Conservation (phyloP, 2,329 filamentous ascomycete species). For the Cordyceps javanica region DNA sequence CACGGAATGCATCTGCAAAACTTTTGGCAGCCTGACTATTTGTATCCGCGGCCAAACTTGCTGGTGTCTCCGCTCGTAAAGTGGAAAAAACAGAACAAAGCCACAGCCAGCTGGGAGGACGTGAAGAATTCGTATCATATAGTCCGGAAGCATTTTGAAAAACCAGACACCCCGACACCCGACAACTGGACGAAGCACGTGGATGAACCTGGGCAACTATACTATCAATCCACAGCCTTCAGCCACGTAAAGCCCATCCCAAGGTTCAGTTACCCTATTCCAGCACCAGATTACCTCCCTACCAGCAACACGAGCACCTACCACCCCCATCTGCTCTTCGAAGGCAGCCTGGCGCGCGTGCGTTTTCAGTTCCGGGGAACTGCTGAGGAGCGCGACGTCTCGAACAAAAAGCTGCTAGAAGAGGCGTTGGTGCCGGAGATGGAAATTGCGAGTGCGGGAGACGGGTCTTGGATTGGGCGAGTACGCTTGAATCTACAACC, state of each 20-base stretch:
- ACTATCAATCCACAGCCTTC: constrained; percentile 9
- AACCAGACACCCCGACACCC: background rate
- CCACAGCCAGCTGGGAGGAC: constrained; percentile 6
- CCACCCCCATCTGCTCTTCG: constrained; percentile 6
- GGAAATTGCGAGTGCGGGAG: background rate
- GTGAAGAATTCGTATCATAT: constrained; percentile 12
- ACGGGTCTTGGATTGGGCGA: constrained; percentile 4
- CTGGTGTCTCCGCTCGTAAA: background rate
- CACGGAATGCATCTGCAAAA: constrained; percentile 2
- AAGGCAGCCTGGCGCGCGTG: constrained; percentile 1
- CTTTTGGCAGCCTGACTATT: constrained; percentile 8
- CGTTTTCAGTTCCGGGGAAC: constrained; percentile 5
- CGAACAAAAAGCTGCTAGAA: constrained; percentile 1
- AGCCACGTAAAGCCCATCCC: background rate
- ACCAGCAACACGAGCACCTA: background rate
- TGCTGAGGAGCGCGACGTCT: background rate
- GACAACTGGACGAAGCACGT: constrained; percentile 11
- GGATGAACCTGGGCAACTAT: background rate
- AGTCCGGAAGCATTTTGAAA: constrained; percentile 10
- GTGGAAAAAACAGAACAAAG: constrained; percentile 10
- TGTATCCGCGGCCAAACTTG: constrained; percentile 1
- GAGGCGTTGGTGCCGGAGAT: constrained; percentile 2
- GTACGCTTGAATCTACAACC: constrained; percentile 10
- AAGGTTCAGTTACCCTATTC: constrained; percentile 10
- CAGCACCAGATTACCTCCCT: background rate